Percentiles rank a stretch among this genome's conserved stretches.
These are phyloP conservation scores for Edaphochlamys debaryana DNA, from an alignment of 139 green algal genomes.

Conservation along the genomic window DNA sequence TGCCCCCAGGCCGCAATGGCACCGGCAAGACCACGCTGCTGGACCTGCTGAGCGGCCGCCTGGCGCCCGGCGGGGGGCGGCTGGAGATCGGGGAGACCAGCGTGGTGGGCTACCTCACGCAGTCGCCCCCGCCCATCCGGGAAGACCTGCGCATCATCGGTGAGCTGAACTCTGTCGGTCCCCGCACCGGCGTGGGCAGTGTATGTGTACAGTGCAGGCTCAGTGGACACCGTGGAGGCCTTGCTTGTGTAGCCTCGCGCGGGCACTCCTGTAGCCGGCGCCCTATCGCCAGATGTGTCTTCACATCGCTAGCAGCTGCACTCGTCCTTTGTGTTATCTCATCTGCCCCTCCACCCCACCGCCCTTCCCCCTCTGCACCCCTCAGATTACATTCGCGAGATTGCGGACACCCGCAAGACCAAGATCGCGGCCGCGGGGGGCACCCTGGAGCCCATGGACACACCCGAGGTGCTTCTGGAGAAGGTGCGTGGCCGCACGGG, in stretches of 20 bases:
- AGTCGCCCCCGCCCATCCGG: constrained; percentile 71
- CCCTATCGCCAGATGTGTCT: too few species aligned
- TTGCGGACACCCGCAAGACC: constrained; percentile 58
- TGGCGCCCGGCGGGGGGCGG: constrained; percentile 18
- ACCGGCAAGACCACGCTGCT: constrained; percentile 76
- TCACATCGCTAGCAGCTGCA: too few species aligned
- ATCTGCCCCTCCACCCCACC: too few species aligned
- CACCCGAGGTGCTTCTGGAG: constrained; percentile 55
- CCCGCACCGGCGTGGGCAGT: too few species aligned
- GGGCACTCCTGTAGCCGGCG: too few species aligned
- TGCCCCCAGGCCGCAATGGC: constrained; percentile 67
- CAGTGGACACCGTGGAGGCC: background rate
- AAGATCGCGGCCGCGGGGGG: constrained; percentile 1
- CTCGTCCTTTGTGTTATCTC: too few species aligned
- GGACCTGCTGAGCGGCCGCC: constrained; percentile 66
- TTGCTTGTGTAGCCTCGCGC: background rate
- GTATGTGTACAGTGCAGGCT: constrained; percentile 61
- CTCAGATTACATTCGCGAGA: constrained; percentile 46
- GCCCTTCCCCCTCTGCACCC: too few species aligned
- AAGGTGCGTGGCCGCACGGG: constrained; percentile 39
- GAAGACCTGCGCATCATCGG: constrained; percentile 70
- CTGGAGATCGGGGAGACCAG: constrained; percentile 71
- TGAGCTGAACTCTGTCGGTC: too few species aligned
- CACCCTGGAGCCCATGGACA: constrained; percentile 32
- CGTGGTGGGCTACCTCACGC: constrained; percentile 79